Evolutionary conservation across 2,329 filamentous ascomycete species (phyloP), one percentile per base, ranked within the genome.

Genomic region (Passalora sequoiae): DNA sequence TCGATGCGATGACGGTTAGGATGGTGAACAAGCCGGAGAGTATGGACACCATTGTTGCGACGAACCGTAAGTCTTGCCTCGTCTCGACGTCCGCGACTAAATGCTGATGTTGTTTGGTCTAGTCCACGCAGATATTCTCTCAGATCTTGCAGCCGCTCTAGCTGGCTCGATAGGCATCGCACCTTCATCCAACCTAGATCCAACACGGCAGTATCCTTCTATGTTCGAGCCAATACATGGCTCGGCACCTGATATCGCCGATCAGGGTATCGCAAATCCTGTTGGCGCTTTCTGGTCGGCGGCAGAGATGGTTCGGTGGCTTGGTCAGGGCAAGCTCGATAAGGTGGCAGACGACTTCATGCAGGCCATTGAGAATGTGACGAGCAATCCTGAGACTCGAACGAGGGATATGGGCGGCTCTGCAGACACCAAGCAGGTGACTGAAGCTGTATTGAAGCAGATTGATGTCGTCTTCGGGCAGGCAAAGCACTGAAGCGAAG

Each of bases 141-240:
- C 81, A 0, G 83, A 86, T 56, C 69, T 86, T 15, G 83, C 82
- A 4, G 82, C 83, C 10, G 80, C 81, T 0, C 67, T 86, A 5
- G 82, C 82, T 2, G 83, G 83, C 0, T 81, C 76, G 2, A 86
- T 86, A 47, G 82, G 83, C 6, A 85, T 87, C 45, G 83, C 83
- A 3, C 81, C 83, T 3, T 84, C 81, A 0, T 80, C 75, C 30
- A 86, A 86, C 54, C 67, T 86, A 1, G 81, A 86, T 51, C 81
- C 82, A 1, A 79, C 75, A 1, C 67, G 76, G 12, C 58, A 73
- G 50, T 75, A 78, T 47, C 80, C 80, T 0, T 74, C 70, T 40
- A 78, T 80, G 74, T 81, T 80, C 49, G 77, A 80, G 65, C 77
- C 77, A 0, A 78, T 80, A 40, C 76, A 79, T 53, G 53, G 53